phyloP scores from a whole-genome alignment of 2,329 filamentous ascomycete genomes.

The Botrytis byssoidea region DNA sequence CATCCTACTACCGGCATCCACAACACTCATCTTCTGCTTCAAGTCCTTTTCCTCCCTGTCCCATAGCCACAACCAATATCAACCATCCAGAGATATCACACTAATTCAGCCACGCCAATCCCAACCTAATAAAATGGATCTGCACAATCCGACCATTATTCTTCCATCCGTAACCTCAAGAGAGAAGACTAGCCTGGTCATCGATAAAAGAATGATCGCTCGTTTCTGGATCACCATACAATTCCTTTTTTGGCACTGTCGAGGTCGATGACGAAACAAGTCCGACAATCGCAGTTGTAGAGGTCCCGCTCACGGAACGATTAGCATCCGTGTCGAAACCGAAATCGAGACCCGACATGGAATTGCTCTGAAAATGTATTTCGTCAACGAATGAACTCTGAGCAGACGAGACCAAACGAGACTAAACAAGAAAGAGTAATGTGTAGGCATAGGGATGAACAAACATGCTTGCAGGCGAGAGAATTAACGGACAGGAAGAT shows the following conservation, averaged over 20 bases:
- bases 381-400: conserved; percentile 28
- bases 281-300: conserved; percentile 27
- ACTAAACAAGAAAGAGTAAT: conserved; percentile 15
- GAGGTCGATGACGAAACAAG: conserved; percentile 10
- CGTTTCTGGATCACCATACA: conserved; percentile 21
- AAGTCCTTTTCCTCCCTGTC: neutral
- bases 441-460: neutral
- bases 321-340: conserved; percentile 25
- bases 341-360: conserved; percentile 16
- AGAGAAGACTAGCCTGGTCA: conserved; percentile 36
- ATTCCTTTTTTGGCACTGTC: conserved; percentile 12
- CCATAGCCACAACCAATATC: conserved; percentile 3
- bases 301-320: conserved; percentile 13
- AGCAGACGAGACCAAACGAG: conserved; percentile 18
- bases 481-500: conserved; percentile 17
- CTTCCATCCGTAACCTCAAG: conserved; percentile 24
- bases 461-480: conserved; percentile 13
- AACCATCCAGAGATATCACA: conserved; percentile 6
- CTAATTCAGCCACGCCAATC: neutral
- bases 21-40: neutral
- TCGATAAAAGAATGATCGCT: conserved; percentile 29
- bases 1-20: neutral
- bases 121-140: conserved; percentile 5
- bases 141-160: neutral
- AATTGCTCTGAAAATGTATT: conserved; percentile 13